A percentile compares a stretch with the other conserved stretches of the same genome.
Evolutionary conservation across 345 rosid species (phyloP).

Genomic region (Bruguiera gymnorhiza): DNA sequence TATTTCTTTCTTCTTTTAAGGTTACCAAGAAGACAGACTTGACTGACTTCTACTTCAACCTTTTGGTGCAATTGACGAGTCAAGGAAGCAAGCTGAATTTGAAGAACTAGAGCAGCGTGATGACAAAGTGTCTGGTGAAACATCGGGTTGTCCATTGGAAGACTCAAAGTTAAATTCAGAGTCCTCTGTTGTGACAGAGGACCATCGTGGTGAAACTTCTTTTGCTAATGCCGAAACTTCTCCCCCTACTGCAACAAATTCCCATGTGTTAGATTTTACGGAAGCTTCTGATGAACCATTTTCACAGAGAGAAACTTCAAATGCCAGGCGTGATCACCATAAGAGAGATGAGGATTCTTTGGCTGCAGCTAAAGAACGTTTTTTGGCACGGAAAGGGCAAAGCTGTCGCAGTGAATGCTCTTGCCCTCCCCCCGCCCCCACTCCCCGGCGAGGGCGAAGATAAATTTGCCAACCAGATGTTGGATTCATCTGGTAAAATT

Average conservation of each 20-base stretch:
- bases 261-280: conserved; percentile 29
- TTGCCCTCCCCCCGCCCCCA: not conserved
- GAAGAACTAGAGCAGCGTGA: conserved; percentile 37
- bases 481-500: too few species aligned
- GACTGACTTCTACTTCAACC: conserved; percentile 81
- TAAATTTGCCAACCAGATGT: too few species aligned
- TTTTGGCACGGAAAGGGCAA: conserved; percentile 67
- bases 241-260: conserved; percentile 1
- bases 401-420: conserved; percentile 30
- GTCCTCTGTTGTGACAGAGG: conserved; percentile 27
- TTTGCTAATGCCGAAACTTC: not conserved
- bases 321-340: conserved; percentile 45
- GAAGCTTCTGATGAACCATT: conserved; percentile 20
- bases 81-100: conserved; percentile 38
- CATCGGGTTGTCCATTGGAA: conserved; percentile 18
- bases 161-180: conserved; percentile 20
- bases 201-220: conserved; percentile 24
- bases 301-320: conserved; percentile 30
- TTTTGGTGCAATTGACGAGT: conserved; percentile 59
- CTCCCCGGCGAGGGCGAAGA: too few species aligned
- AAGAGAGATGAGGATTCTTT: conserved; percentile 64
- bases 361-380: conserved; percentile 75
- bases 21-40: conserved; percentile 84
- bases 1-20: conserved; percentile 33
- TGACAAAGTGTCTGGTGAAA: conserved; percentile 24